Evolutionary conservation across 2,329 filamentous ascomycete species (phyloP), one percentile per base, ranked within the genome.

Genomic region (Epichloe gansuensis): DNA sequence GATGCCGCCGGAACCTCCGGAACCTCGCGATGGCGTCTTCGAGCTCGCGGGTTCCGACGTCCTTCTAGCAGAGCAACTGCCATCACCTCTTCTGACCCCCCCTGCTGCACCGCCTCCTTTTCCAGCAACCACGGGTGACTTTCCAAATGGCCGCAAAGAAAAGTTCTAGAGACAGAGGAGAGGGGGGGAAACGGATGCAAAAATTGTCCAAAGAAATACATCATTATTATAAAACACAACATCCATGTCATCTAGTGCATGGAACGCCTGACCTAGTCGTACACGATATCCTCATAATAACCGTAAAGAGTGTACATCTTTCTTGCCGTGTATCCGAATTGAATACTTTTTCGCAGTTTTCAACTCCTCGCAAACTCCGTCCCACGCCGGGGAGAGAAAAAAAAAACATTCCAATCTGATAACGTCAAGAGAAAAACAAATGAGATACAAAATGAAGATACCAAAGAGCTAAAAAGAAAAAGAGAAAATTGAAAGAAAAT

Each of bases 21-120:
- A 46, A 5, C 12, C 21, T 34, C 46, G 64, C 23, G 56, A 64
- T 6, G 64, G 66, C 17, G 61, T 66, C 21, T 71, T 68, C 48
- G 76, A 78, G 60, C 57, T 79, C 39, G 69, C 74, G 51, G 74
- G 71, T 23, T 66, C 65, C 7, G 67, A 66, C 13, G 41, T 34
- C 35, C 4, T n/a, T 31, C 3, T 8, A 4, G 3, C 49, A 2
- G 49, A 44, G 9, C 12, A 39, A 15, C 17, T 27, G 27, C 31
- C 31, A 6, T 35, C 49, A 31, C 17, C 40, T 15, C 38, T 17
- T 17, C 17, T 8, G 3, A n/a, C 21, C 7, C 25, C 49, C 4
- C 25, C 50, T 23, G 3, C 45, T 21, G 9, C 38, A 7, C 17
- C n/a, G 15, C 21, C 41, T 25, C 11, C 41, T 31, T 38, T 31